Percentiles rank a stretch among this genome's conserved stretches.
Conservation (phyloP, 2,329 filamentous ascomycete genomes). For the Aspergillus sp. region DNA sequence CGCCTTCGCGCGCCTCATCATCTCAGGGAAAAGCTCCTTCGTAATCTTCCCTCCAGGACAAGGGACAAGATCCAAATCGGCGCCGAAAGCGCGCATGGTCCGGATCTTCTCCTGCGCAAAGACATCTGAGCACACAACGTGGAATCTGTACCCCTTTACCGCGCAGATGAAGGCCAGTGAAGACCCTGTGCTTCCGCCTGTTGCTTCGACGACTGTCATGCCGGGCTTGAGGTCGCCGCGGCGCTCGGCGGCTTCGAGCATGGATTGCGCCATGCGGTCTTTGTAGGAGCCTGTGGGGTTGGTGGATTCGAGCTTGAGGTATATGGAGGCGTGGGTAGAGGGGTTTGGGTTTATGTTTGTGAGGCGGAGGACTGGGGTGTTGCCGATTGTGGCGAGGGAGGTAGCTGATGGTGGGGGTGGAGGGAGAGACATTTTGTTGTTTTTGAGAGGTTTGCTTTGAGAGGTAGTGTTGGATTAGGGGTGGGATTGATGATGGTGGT, state of each 20-base stretch:
- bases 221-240: constrained; percentile 85
- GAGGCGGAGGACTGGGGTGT: constrained; percentile 80
- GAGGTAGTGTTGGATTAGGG: too few species aligned
- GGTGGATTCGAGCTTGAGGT: constrained; percentile 81
- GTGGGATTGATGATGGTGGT: too few species aligned
- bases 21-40: background rate
- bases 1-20: background rate
- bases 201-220: constrained; percentile 89
- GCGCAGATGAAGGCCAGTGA: constrained; percentile 18
- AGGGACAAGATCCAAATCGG: constrained; percentile 13
- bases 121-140: constrained; percentile 13
- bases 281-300: constrained; percentile 85
- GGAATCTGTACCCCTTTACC: constrained; percentile 14
- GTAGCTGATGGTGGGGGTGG: background rate
- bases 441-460: too few species aligned
- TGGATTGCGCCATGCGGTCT: constrained; percentile 84
- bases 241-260: constrained; percentile 88
- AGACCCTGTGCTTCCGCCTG: constrained; percentile 73
- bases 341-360: constrained; percentile 80
- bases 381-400: constrained; percentile 59
- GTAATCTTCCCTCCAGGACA: constrained; percentile 13
- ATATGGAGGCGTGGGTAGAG: constrained; percentile 66
- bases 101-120: constrained; percentile 12
- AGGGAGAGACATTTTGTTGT: too few species aligned
- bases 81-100: constrained; percentile 15